Conservation (phyloP, 306 rosid species). For the Hippophae rhamnoides region DNA sequence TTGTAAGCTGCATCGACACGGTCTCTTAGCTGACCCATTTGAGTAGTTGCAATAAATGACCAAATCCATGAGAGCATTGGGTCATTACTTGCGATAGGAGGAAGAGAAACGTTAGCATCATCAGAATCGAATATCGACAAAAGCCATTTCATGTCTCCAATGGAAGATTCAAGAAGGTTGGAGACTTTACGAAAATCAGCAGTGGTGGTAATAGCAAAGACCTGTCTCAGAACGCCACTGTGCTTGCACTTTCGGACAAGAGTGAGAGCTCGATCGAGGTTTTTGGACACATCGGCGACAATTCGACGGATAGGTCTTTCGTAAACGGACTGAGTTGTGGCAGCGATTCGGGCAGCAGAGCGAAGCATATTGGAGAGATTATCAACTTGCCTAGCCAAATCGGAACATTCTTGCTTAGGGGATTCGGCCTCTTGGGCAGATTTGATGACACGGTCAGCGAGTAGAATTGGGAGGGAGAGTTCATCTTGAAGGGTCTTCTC, state of each 20-base stretch:
- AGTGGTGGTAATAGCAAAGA: slow-evolving; percentile 55
- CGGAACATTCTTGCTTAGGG: slow-evolving; percentile 44
- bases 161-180: slow-evolving; percentile 53
- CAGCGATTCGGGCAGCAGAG: slow-evolving; percentile 35
- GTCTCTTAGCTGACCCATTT: slow-evolving; percentile 60
- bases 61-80: slow-evolving; percentile 84
- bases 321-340: slow-evolving; percentile 48
- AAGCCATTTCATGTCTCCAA: slow-evolving; percentile 74
- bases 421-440: slow-evolving; percentile 63
- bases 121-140: slow-evolving; percentile 54
- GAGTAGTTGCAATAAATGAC: slow-evolving; percentile 56
- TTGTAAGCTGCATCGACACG: slow-evolving; percentile 61
- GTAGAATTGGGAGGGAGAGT: slow-evolving; percentile 45
- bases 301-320: slow-evolving; percentile 67
- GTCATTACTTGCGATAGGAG: slow-evolving; percentile 75
- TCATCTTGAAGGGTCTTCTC: slow-evolving; percentile 49
- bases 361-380: slow-evolving; percentile 54
- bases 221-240: slow-evolving; percentile 60
- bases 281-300: slow-evolving; percentile 45
- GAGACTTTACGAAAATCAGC: slow-evolving; percentile 61
- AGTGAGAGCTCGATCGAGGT: slow-evolving; percentile 48
- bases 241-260: slow-evolving; percentile 53
- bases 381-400: slow-evolving; percentile 49
- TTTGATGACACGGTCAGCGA: slow-evolving; percentile 57
- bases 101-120: slow-evolving; percentile 43